These are phyloP conservation scores for Liriodendron chinense DNA, from an alignment of 164 flowering plant genomes.

Conservation along the genomic window DNA sequence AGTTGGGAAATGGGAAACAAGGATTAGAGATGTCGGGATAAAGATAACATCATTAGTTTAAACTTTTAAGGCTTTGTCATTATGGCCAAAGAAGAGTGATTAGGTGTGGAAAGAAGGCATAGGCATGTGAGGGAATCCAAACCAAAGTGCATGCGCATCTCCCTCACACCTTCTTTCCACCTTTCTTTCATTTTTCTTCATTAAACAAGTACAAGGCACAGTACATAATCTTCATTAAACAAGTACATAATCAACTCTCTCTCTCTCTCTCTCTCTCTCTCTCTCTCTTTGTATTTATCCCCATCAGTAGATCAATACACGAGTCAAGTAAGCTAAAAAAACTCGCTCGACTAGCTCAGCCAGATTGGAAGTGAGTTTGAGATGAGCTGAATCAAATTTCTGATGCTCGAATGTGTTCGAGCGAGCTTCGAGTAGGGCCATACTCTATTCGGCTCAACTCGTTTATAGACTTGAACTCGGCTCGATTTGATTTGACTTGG, in stretches of 20 bases:
- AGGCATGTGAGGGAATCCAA: slow-evolving; percentile 29
- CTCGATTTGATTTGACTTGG: too few relatives aligned
- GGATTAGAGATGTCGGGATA: slow-evolving; percentile 40
- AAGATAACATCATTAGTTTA: slow-evolving; percentile 35
- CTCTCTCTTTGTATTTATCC: not conserved
- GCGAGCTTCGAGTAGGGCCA: too few relatives aligned
- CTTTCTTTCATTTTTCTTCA: not conserved
- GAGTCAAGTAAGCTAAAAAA: too few relatives aligned
- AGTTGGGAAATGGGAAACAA: slow-evolving; percentile 24
- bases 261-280: not conserved
- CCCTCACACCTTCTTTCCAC: not conserved
- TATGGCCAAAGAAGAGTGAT: not conserved
- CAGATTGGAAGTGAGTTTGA: too few relatives aligned
- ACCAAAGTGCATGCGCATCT: slow-evolving; percentile 34
- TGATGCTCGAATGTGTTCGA: too few relatives aligned
- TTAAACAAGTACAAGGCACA: not conserved
- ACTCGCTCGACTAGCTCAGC: too few relatives aligned
- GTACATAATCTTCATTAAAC: not conserved
- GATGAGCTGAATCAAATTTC: too few relatives aligned
- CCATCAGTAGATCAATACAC: not conserved
- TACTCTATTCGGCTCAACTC: too few relatives aligned
- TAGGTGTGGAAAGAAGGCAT: slow-evolving; percentile 17
- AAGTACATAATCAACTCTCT: not conserved
- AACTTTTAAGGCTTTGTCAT: not conserved
- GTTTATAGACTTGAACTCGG: too few relatives aligned